Base-by-base conservation (phyloP, 495 filamentous ascomycete genomes). In the Lophiotrema nucula region DNA sequence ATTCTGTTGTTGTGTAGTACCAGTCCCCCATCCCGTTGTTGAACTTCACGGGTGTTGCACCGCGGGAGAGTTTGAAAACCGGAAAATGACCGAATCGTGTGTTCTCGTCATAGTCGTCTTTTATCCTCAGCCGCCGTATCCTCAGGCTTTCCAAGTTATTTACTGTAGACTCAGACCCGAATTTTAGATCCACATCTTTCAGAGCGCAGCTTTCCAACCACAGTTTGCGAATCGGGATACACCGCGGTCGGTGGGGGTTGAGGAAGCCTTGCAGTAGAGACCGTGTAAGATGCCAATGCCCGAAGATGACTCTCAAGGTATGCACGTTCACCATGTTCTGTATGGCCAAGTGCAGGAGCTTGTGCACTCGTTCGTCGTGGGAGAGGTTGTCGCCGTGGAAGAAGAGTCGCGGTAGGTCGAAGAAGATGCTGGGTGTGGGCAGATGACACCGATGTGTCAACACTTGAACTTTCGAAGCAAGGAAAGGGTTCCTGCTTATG, bases 161-260 rank as follows among this genome's bases (percentile, higher is more conserved):
- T n/a, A n/a, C n/a, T n/a, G n/a, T n/a, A n/a, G n/a, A n/a, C 15
- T 35, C 8, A 11, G 21, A 22, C 24, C 13, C 19, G 35, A 57
- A 56, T 26, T 47, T 53, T 4, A 67, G 48, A 10, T 60, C 46
- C 3, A 49, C 21, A n/a, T 25, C 49, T 31, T 35, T 38, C 19
- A 70, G 56, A 25, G 63, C 62, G 50, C 64, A 67, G 39, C 66
- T 72, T 41, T 72, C 70, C 12, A 72, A 62, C 70, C 70, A 72
- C 0, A 72, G 60, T 23, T 58, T 67, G 6, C 68, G 60, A 3
- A 72, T 42, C 1, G 65, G 64, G 15, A 55, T 52, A 45, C 22
- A 27, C 2, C 56, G 39, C 2, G 46, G 43, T n/a, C 70, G 53
- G 16, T 41, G 10, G 21, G 52, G 47, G 35, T 67, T 57, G 37